Evolutionary conservation across 2,329 filamentous ascomycete species (phyloP).

Genomic region (Phyllosticta ampelicida): DNA sequence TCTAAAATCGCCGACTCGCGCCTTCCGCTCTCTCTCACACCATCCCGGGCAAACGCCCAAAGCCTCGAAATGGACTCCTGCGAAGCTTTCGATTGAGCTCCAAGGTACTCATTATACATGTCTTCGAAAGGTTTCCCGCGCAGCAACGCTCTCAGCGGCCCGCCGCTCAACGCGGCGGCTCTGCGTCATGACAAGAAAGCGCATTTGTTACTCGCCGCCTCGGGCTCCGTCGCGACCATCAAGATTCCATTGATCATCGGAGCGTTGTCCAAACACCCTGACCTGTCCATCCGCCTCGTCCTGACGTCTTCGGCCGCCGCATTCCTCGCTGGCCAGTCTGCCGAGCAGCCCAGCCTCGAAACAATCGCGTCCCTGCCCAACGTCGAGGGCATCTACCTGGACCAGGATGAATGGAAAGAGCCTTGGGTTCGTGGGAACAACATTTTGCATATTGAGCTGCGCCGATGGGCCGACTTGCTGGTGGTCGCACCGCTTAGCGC

Average conservation of each 20-base stretch:
- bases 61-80: background rate
- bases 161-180: constrained; percentile 1
- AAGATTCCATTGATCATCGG: constrained; percentile 48
- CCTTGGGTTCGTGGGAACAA: constrained; percentile 68
- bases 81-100: background rate
- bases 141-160: background rate
- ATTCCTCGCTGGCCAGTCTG: constrained; percentile 66
- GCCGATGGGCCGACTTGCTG: constrained; percentile 71
- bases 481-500: constrained; percentile 73
- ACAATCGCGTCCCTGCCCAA: constrained; percentile 51
- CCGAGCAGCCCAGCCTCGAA: constrained; percentile 62
- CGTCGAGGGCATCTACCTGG: constrained; percentile 71
- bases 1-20: background rate
- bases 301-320: constrained; percentile 62
- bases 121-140: background rate
- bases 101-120: background rate
- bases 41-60: background rate
- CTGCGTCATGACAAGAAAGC: constrained; percentile 38
- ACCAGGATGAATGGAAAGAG: constrained; percentile 72
- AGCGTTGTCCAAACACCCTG: constrained; percentile 42
- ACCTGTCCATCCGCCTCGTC: constrained; percentile 73
- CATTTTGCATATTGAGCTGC: constrained; percentile 84
- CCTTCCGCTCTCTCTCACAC: background rate
- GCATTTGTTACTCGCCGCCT: constrained; percentile 56
- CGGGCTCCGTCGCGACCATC: constrained; percentile 76